Base-by-base conservation (phyloP, 768 basidiomycete species). In the Vararia minispora region DNA sequence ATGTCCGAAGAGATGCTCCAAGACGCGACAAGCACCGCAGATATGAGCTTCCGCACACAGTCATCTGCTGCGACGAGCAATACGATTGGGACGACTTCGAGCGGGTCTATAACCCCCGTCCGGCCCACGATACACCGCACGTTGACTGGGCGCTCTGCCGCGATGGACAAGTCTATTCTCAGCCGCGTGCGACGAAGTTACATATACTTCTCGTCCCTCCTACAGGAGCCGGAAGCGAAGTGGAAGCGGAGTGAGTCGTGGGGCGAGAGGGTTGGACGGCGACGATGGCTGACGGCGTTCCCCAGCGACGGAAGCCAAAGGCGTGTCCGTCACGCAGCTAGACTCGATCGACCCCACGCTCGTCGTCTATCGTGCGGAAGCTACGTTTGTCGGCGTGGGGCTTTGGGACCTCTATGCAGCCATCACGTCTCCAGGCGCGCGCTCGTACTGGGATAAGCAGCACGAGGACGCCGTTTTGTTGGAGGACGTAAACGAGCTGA, bases 161-260 rank as follows among this genome's bases (percentile, higher is more conserved):
- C 72, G 1, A 81, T 75, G 5, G 80, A 88, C 46, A 88, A 90
- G 55, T 76, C 80, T 3, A 83, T 98, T n/a, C 53, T 85, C 12
- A 78, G 86, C 5, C 69, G 90, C 46, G 86, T 97, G 16, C 74
- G 79, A 52, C 70, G 95, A 43, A 94, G 87, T 56, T 99, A 99
- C 52, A 97, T 98, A 37, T 97, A 98, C 59, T 98, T 99, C 57
- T 92, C 92, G 1, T 95, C 92, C 0, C 64, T 99, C 33, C 60
- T 99, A 34, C 95, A 98, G 58, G 94, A 98, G 52, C 95, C 95
- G 1, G 91, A 97, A 58, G 89, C 90, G 3, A 99, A 99, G 58
- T 99, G 94, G 94, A 79, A 79, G 53, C 69, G 79, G 52, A 86
- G 85, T 88, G 58, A 51, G 79, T 63, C 16, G 21, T 43, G 42